Evolutionary conservation across 306 rosid species (phyloP).

Genomic region (Fragaria ananassa): DNA sequence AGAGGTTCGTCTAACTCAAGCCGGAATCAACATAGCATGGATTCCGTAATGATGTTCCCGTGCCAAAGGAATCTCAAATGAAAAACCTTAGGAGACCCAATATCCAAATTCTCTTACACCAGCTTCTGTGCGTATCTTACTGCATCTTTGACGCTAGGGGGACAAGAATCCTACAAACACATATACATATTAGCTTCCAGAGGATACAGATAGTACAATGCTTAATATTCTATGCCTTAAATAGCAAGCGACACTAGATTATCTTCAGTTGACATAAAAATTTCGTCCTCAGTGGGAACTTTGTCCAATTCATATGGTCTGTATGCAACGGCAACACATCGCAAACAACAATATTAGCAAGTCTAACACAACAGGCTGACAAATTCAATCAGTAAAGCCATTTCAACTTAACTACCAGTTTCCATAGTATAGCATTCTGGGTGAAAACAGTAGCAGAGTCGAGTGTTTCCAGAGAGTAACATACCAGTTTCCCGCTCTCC

Average conservation of each 20-base stretch:
- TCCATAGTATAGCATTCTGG: neutral
- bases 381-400: no score
- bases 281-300: slow-evolving; percentile 66
- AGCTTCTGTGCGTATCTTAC: slow-evolving; percentile 50
- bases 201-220: neutral
- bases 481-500: slow-evolving; percentile 85
- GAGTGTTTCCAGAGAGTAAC: slow-evolving; percentile 14
- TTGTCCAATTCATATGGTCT: slow-evolving; percentile 58
- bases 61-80: no score
- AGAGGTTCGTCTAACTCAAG: no score
- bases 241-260: slow-evolving; percentile 82
- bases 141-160: slow-evolving; percentile 73
- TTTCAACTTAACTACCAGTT: no score
- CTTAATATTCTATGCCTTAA: neutral
- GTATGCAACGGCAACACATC: slow-evolving; percentile 93
- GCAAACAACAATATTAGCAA: slow-evolving; percentile 38
- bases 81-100: no score
- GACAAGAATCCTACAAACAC: slow-evolving; percentile 80
- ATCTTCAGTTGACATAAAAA: slow-evolving; percentile 56
- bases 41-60: no score
- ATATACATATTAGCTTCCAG: neutral
- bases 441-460: neutral
- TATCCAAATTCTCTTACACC: no score
- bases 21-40: no score
- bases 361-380: no score